Percentiles rank a stretch among this genome's conserved stretches.
Conservation (phyloP, 495 filamentous ascomycete species). For the Astrothelium macrocarpum region DNA sequence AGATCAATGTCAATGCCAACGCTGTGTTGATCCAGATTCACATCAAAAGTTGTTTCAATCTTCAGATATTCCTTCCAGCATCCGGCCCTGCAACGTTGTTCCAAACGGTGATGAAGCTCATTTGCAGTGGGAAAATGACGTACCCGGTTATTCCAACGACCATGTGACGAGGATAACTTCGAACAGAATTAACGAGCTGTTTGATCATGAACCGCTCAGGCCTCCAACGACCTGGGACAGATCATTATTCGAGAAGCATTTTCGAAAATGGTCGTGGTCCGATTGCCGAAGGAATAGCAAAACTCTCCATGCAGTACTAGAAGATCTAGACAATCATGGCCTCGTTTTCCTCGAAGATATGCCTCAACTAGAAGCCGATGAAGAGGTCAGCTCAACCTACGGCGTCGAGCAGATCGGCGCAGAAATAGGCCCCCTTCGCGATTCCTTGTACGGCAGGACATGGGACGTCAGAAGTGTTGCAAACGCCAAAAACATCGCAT, state of each 20-base stretch:
- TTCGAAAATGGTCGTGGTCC: not conserved
- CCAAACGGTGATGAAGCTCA: slow-evolving; percentile 30
- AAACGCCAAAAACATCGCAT: slow-evolving; percentile 79
- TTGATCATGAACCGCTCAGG: not conserved
- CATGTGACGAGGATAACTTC: slow-evolving; percentile 42
- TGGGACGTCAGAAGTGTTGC: slow-evolving; percentile 79
- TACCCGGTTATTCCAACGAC: slow-evolving; percentile 35
- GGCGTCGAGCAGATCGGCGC: slow-evolving; percentile 57
- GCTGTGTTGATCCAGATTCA: slow-evolving; percentile 66
- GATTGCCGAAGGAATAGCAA: not conserved
- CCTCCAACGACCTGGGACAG: not conserved
- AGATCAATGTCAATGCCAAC: slow-evolving; percentile 62
- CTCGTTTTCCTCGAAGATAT: slow-evolving; percentile 65
- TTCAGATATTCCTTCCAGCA: slow-evolving; percentile 52
- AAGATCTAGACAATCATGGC: slow-evolving; percentile 48
- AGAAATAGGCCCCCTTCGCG: slow-evolving; percentile 63
- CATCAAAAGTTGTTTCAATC: slow-evolving; percentile 76
- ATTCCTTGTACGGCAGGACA: slow-evolving; percentile 80
- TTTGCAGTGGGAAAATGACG: slow-evolving; percentile 54
- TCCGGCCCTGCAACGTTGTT: slow-evolving; percentile 33
- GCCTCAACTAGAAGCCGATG: slow-evolving; percentile 45
- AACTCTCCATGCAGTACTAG: slow-evolving; percentile 38
- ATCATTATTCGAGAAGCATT: not conserved
- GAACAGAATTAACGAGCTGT: not conserved
- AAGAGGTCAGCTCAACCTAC: not conserved